These are phyloP conservation scores for Penicillium sp. DNA, from an alignment of 2,329 filamentous ascomycete genomes.

Conservation along the genomic window DNA sequence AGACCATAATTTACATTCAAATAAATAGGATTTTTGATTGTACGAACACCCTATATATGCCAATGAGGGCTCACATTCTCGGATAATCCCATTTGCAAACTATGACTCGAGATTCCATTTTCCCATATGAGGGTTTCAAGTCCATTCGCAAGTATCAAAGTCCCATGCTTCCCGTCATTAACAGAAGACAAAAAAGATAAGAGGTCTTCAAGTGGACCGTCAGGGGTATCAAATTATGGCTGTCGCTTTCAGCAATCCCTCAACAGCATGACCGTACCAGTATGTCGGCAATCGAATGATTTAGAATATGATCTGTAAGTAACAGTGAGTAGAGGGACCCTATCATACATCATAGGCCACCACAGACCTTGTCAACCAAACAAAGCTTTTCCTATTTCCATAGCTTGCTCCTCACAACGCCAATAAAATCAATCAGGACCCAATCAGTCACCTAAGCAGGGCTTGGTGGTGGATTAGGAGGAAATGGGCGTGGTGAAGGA, in stretches of 20 bases:
- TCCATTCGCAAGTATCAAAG: background rate
- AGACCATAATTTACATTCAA: slow-evolving; percentile 14
- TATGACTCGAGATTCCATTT: background rate
- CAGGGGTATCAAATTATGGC: slow-evolving; percentile 7
- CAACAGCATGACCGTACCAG: background rate
- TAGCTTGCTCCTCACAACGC: slow-evolving; percentile 19
- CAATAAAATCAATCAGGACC: slow-evolving; percentile 11
- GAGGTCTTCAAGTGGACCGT: background rate
- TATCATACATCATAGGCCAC: background rate
- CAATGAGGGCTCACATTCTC: slow-evolving; percentile 3
- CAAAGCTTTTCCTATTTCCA: slow-evolving; percentile 18
- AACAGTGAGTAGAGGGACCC: background rate
- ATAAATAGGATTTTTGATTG: background rate
- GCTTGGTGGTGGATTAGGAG: slow-evolving; percentile 47
- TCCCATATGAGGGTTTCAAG: background rate
- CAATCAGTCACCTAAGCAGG: slow-evolving; percentile 33
- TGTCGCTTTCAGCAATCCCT: background rate
- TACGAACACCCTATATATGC: slow-evolving; percentile 1
- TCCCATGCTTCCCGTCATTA: background rate
- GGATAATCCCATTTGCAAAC: background rate
- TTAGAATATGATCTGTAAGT: background rate
- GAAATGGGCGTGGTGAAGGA: slow-evolving; percentile 37
- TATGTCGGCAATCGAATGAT: slow-evolving; percentile 4
- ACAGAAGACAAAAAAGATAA: background rate
- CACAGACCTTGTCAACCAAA: background rate